Evolutionary conservation across 1,284 basidiomycete species (phyloP).

Genomic region (Ganoderma sinense): DNA sequence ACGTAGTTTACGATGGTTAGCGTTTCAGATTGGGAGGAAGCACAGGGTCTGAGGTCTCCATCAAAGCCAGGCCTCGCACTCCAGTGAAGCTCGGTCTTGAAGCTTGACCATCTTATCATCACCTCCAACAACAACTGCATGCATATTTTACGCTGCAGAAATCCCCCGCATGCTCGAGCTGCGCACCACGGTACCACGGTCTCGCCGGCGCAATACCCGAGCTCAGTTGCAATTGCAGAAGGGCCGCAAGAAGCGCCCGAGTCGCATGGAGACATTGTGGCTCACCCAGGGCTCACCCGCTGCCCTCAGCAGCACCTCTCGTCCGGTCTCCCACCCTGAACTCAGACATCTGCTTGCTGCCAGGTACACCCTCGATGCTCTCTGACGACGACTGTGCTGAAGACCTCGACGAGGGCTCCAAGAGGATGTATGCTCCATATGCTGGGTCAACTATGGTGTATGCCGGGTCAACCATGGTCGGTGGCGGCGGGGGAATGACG

Average conservation of each 20-base stretch:
- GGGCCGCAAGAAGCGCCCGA: conserved; percentile 10
- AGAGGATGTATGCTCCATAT: conserved; percentile 18
- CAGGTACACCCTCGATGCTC: conserved; percentile 13
- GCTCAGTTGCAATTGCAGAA: not conserved
- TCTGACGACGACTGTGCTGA: not conserved
- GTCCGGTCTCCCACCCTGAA: conserved; percentile 7
- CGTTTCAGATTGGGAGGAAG: not conserved
- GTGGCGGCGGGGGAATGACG: conserved; percentile 8
- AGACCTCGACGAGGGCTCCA: conserved; percentile 30
- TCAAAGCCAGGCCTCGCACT: not conserved
- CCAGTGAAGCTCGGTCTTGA: not conserved
- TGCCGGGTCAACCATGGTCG: no score
- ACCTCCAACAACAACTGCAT: not conserved
- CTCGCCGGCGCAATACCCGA: not conserved
- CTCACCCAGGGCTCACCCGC: not conserved
- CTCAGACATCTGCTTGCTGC: not conserved
- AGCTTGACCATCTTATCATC: not conserved
- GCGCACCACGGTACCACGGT: not conserved
- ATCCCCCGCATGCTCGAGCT: not conserved
- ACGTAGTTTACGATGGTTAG: not conserved
- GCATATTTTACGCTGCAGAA: no score
- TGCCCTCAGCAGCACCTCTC: not conserved
- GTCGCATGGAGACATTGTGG: conserved; percentile 19
- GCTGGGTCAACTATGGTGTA: not conserved
- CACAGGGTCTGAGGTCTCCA: not conserved